Percentiles rank a stretch among this genome's conserved stretches.
Evolutionary conservation across 768 basidiomycete species (phyloP).

Genomic region (Boletus barrowsii): DNA sequence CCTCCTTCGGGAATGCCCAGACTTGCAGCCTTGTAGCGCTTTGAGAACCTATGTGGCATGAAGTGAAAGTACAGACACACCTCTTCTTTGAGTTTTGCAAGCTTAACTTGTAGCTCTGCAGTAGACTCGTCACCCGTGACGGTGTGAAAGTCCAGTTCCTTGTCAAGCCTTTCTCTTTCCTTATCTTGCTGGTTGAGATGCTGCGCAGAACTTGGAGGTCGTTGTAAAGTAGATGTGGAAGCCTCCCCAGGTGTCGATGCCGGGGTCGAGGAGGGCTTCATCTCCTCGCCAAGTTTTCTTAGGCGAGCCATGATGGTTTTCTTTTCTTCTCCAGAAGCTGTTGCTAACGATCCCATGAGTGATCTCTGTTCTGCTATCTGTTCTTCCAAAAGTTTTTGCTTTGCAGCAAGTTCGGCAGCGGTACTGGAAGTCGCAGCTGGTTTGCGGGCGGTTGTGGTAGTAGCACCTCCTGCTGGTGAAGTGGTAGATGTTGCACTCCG

Average conservation of each 20-base stretch:
- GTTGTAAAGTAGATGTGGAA: constrained; percentile 22
- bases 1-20: constrained; percentile 59
- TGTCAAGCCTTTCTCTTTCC: constrained; percentile 70
- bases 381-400: constrained; percentile 73
- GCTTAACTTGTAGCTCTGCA: constrained; percentile 68
- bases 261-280: constrained; percentile 46
- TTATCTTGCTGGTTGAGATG: constrained; percentile 45
- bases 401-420: constrained; percentile 59
- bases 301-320: constrained; percentile 74
- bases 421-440: constrained; percentile 32
- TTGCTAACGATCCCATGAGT: constrained; percentile 67
- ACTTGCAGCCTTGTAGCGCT: constrained; percentile 58
- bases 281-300: constrained; percentile 75
- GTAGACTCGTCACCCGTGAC: constrained; percentile 47
- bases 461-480: constrained; percentile 29
- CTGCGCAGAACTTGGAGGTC: constrained; percentile 25
- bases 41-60: constrained; percentile 6
- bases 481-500: constrained; percentile 49
- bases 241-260: constrained; percentile 29
- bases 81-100: constrained; percentile 79
- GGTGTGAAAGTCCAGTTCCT: constrained; percentile 71
- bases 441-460: constrained; percentile 36
- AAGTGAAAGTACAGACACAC: constrained; percentile 38
- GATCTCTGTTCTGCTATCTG: constrained; percentile 88
- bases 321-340: constrained; percentile 69